A percentile compares a stretch with the other conserved stretches of the same genome.
phyloP scores from a whole-genome alignment of 73 alveolate species.

The Paramecium octaurelia region DNA sequence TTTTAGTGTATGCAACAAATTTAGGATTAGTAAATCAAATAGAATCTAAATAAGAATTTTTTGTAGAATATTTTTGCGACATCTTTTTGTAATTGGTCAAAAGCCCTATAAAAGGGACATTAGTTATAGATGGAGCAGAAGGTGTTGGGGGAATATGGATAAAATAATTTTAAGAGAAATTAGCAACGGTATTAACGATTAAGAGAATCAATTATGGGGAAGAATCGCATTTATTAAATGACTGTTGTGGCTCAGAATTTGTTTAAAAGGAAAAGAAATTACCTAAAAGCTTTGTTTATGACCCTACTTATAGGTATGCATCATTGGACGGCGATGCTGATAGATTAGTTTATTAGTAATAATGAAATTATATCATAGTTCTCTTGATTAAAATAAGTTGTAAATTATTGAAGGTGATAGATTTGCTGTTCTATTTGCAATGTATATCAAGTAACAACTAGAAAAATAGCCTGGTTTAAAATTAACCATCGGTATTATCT shows the following conservation, averaged over 20 bases:
- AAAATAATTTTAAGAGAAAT: slow-evolving; percentile 50
- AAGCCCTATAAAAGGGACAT: not conserved
- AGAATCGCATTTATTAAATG: slow-evolving; percentile 71
- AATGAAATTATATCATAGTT: slow-evolving; percentile 55
- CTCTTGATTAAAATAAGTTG: not conserved
- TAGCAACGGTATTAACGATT: slow-evolving; percentile 52
- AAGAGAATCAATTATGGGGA: slow-evolving; percentile 69
- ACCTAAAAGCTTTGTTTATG: slow-evolving; percentile 71
- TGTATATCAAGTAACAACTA: slow-evolving; percentile 63
- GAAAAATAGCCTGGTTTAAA: not conserved
- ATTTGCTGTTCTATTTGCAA: slow-evolving; percentile 72
- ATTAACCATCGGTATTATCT: slow-evolving; percentile 73
- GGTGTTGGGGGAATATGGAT: slow-evolving; percentile 89
- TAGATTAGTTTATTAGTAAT: slow-evolving; percentile 83
- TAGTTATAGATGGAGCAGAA: slow-evolving; percentile 81
- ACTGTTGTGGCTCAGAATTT: slow-evolving; percentile 88
- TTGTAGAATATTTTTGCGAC: slow-evolving; percentile 1
- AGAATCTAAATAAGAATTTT: not conserved
- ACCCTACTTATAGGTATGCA: slow-evolving; percentile 70
- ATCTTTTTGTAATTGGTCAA: not conserved
- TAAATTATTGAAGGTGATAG: slow-evolving; percentile 86
- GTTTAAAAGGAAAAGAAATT: slow-evolving; percentile 78
- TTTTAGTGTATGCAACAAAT: slow-evolving; percentile 27
- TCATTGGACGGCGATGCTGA: slow-evolving; percentile 94
- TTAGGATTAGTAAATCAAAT: not conserved